Evolutionary conservation across 495 filamentous ascomycete species (phyloP).

Genomic region (Neurospora terricola): DNA sequence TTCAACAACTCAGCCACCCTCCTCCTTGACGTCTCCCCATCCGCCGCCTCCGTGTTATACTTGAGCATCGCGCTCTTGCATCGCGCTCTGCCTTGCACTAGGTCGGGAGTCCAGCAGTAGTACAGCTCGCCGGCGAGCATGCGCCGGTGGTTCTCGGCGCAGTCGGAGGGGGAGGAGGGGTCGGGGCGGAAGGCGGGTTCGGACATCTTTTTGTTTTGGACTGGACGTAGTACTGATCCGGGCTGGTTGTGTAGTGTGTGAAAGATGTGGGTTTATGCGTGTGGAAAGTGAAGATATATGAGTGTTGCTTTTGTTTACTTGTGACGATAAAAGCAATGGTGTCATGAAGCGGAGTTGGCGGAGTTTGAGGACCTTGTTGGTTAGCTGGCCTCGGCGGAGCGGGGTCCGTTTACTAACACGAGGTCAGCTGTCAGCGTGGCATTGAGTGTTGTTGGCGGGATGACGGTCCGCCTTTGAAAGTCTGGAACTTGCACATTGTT

Average conservation of each 20-base stretch:
- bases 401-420: not conserved
- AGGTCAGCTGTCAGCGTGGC: not conserved
- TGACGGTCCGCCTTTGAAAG: not conserved
- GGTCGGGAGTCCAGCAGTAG: conserved; percentile 35
- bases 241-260: not conserved
- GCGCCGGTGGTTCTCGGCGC: conserved; percentile 34
- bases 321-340: not conserved
- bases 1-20: conserved; percentile 57
- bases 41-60: conserved; percentile 45
- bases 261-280: not conserved
- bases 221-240: not conserved
- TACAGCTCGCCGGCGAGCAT: conserved; percentile 45
- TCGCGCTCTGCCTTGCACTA: conserved; percentile 44
- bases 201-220: not conserved
- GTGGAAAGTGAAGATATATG: not conserved
- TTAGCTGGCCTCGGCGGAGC: not conserved
- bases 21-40: conserved; percentile 45
- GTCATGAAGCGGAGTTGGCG: not conserved
- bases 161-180: conserved; percentile 2
- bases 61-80: conserved; percentile 48
- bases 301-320: not conserved
- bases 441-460: not conserved
- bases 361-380: not conserved
- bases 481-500: not conserved
- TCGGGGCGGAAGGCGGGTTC: not conserved